Evolutionary conservation across 208 protist species (phyloP).

Genomic region (Phytomonas francai): DNA sequence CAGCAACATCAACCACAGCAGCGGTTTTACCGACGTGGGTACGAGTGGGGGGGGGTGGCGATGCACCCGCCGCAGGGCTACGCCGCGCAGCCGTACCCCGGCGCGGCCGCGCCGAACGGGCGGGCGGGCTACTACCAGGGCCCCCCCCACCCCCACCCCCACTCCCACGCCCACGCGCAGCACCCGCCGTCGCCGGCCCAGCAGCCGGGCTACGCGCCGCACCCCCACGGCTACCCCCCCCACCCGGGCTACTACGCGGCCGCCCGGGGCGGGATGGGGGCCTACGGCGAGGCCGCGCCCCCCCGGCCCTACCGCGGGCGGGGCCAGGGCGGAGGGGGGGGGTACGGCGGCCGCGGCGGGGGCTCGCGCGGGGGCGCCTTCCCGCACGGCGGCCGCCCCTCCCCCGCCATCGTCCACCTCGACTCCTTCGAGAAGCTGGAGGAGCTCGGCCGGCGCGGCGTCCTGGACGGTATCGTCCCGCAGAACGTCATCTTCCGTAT

Average conservation of each 20-base stretch:
- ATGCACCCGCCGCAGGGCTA: conserved; percentile 9
- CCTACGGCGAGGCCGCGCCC: no score
- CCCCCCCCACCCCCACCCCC: not conserved
- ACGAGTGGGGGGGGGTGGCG: conserved; percentile 5
- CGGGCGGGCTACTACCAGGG: conserved; percentile 7
- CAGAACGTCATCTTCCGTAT: conserved; percentile 25
- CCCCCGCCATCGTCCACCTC: conserved; percentile 55
- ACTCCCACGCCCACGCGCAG: conserved; percentile 11
- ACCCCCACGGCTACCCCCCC: conserved; percentile 6
- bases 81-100: conserved; percentile 1
- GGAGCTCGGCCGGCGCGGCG: conserved; percentile 47
- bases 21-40: conserved; percentile 7
- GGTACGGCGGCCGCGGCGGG: conserved; percentile 17
- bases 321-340: conserved; percentile 17
- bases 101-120: not conserved
- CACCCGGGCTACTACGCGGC: conserved; percentile 14
- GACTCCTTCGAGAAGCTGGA: conserved; percentile 62
- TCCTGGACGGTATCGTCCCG: conserved; percentile 35
- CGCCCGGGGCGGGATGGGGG: conserved; percentile 6
- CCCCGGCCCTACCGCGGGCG: conserved; percentile 14
- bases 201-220: not conserved
- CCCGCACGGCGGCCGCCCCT: conserved; percentile 10
- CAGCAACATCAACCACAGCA: conserved; percentile 17
- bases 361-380: conserved; percentile 14
- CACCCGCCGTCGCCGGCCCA: conserved; percentile 5